These are phyloP conservation scores for Brassica balearica DNA, from an alignment of 441 rosid species.

Conservation along the genomic window DNA sequence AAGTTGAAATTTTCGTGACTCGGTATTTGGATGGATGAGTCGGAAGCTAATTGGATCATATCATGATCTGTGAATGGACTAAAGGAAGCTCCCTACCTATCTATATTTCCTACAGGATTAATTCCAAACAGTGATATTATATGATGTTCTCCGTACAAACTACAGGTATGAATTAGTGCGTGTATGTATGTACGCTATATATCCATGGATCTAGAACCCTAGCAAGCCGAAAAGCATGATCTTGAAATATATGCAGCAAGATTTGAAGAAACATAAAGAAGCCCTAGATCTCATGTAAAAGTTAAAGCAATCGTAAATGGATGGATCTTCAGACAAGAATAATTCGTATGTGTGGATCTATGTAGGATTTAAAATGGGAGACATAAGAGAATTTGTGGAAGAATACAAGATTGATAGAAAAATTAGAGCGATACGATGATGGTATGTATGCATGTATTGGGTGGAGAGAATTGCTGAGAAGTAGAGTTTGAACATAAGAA, in stretches of 20 bases:
- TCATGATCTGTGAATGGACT: constrained; percentile 80
- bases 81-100: constrained; percentile 76
- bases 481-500: constrained; percentile 7
- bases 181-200: neutral
- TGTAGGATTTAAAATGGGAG: neutral
- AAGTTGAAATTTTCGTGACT: constrained; percentile 22
- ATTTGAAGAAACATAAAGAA: constrained; percentile 10
- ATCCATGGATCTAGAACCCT: constrained; percentile 19
- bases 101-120: constrained; percentile 11
- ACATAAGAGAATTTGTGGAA: neutral
- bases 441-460: constrained; percentile 30
- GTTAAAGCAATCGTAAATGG: neutral
- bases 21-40: constrained; percentile 97
- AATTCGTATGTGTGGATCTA: neutral
- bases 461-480: constrained; percentile 16
- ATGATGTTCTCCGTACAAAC: neutral
- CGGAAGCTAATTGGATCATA: constrained; percentile 95
- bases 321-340: constrained; percentile 3
- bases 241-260: constrained; percentile 15
- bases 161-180: neutral
- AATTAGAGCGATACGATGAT: constrained; percentile 7
- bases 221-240: constrained; percentile 4
- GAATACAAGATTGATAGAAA: constrained; percentile 3
- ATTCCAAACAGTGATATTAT: neutral
- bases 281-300: constrained; percentile 36